Evolutionary conservation across 2,329 filamentous ascomycete genomes (phyloP).

Genomic region (Xylaria sp.): DNA sequence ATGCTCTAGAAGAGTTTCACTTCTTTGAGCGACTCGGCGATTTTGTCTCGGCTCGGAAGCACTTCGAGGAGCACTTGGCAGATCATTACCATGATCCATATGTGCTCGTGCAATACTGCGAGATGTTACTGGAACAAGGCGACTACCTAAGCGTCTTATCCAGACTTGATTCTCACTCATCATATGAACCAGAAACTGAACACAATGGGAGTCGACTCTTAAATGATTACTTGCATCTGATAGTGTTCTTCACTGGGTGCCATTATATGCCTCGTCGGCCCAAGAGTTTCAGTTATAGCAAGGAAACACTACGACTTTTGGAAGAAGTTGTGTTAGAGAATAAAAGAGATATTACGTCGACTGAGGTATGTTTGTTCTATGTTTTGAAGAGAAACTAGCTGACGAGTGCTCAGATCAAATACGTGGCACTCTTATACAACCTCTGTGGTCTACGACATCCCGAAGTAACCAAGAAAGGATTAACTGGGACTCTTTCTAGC

Average conservation of each 20-base stretch:
- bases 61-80: background rate
- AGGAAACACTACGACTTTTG: background rate
- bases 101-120: background rate
- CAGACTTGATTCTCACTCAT: background rate
- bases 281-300: background rate
- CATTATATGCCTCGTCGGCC: background rate
- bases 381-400: background rate
- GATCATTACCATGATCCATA: background rate
- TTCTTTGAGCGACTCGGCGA: background rate
- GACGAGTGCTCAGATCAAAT: background rate
- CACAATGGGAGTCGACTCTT: background rate
- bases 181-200: background rate
- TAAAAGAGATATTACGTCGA: background rate
- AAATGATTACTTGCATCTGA: background rate
- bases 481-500: background rate
- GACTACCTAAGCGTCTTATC: background rate
- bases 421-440: background rate
- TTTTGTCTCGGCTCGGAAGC: background rate
- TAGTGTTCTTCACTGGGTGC: background rate
- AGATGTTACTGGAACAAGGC: background rate
- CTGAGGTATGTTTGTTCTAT: background rate
- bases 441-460: slow-evolving; percentile 1
- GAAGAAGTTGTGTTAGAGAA: background rate
- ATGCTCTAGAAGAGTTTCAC: background rate
- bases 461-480: background rate